These are phyloP conservation scores for Entomortierella lignicola DNA, from an alignment of 192 early-diverging fungal genomes.

Conservation along the genomic window DNA sequence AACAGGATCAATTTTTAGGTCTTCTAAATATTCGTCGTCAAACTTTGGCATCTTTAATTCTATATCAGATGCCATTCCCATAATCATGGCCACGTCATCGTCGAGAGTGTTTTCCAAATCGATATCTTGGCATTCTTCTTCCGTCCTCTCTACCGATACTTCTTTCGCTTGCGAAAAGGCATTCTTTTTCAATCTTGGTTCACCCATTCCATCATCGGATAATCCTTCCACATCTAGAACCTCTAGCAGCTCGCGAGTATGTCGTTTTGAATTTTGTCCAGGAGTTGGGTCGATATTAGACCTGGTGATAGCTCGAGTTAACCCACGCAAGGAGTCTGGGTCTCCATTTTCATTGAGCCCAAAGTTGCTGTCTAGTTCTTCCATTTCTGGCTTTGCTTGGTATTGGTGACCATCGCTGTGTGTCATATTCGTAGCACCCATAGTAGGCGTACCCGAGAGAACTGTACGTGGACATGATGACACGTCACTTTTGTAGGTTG, in stretches of 20 bases:
- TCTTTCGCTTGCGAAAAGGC: no score
- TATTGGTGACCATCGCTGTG: neutral
- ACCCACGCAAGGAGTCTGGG: neutral
- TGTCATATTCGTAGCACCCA: no score
- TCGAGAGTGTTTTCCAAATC: constrained; percentile 9
- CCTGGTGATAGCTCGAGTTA: neutral
- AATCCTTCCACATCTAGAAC: constrained; percentile 20
- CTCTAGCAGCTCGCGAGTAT: constrained; percentile 12
- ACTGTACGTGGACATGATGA: no score
- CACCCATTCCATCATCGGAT: constrained; percentile 26
- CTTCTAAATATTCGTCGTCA: constrained; percentile 35
- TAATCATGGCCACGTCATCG: constrained; percentile 35
- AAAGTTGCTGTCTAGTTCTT: neutral
- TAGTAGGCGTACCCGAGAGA: no score
- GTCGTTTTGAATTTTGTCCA: neutral
- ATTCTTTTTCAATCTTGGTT: neutral
- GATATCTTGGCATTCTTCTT: neutral
- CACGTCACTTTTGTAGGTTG: no score
- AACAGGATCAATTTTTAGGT: constrained; percentile 17
- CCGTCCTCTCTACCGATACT: neutral
- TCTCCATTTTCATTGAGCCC: neutral
- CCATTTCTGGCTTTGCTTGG: neutral
- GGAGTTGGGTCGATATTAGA: no score
- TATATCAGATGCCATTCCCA: constrained; percentile 47
- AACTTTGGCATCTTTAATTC: constrained; percentile 43